Evolutionary conservation across 2,329 filamentous ascomycete genomes (phyloP).

Genomic region (Tothia fuscella): DNA sequence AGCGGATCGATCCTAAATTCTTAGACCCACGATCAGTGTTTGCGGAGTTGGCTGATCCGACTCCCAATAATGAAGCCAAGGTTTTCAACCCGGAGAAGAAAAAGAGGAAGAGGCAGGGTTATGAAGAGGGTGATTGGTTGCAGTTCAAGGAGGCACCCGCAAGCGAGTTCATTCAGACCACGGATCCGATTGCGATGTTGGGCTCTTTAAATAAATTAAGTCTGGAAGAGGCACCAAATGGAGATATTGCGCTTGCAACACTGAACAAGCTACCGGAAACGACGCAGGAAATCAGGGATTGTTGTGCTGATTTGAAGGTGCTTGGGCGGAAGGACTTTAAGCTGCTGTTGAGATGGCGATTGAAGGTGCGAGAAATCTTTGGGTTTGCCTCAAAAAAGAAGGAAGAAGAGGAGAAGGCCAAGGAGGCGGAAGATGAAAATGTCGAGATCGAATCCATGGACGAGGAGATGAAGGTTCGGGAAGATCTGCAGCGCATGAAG

Average conservation of each 20-base stretch:
- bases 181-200: constrained; percentile 84
- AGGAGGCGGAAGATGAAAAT: constrained; percentile 51
- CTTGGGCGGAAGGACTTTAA: constrained; percentile 93
- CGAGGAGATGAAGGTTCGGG: constrained; percentile 81
- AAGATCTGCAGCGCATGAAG: constrained; percentile 71
- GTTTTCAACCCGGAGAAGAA: constrained; percentile 92
- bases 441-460: constrained; percentile 83
- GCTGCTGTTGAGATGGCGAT: constrained; percentile 73
- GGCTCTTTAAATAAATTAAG: constrained; percentile 74
- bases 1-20: constrained; percentile 83
- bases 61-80: constrained; percentile 92
- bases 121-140: constrained; percentile 89
- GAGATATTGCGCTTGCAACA: constrained; percentile 73
- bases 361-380: constrained; percentile 83
- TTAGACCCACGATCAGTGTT: constrained; percentile 84
- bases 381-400: constrained; percentile 69
- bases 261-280: constrained; percentile 79
- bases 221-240: constrained; percentile 62
- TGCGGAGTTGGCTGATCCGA: constrained; percentile 73
- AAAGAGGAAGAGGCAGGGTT: constrained; percentile 95
- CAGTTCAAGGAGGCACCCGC: constrained; percentile 83
- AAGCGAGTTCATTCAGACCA: constrained; percentile 87
- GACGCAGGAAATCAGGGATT: constrained; percentile 65
- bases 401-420: constrained; percentile 32
- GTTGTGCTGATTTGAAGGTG: constrained; percentile 76